Base-by-base conservation (phyloP, 164 flowering plant genomes). In the Nymphaea thermarum region DNA sequence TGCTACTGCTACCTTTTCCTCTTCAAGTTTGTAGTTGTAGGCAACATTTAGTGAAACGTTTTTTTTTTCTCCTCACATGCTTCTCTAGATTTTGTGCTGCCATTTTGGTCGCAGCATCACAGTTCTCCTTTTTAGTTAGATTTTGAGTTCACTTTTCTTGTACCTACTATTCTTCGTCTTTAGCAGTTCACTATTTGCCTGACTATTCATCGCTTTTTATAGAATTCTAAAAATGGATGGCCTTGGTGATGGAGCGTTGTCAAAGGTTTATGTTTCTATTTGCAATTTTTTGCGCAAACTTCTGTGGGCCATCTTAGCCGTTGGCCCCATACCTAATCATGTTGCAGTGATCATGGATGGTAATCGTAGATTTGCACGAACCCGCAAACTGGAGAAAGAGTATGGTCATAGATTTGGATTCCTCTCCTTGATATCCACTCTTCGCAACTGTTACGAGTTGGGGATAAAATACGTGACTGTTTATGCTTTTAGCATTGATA, bases 401-500 rank as follows among this genome's bases (percentile, higher is more conserved):
- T 72, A 55, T 5, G 89, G 94, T 3, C 80, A 86, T 71, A 79
- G 68, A 64, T 75, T 62, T 66, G 91, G 94, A 5, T 84, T 75
- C 66, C 55, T 67, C 18, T 70, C 88, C 63, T 82, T 84, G 51
- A 76, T 82, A 78, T 70, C 78, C 63, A 69, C 86, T 66, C 80
- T 92, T 4, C 69, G 69, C 55, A 83, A 87, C 71, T 92, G 91
- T 76, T 86, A 82, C 64, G 89, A 88, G 66, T 44, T 88, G 68
- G 88, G 91, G 3, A 81, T 89, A 12, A 86, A 80, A 72, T 82
- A 88, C 71, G 80, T 85, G 2, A 84, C 96, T 0, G 65, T 88
- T 3, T 89, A 81, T 65, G 91, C 96, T 62, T 91, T 91, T 79
- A 89, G 96, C 82, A 86, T 89, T n/a, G 96, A 91, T 25, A 91